Conservation (phyloP, 176 grass and related monocot genomes). For the Oryza nivara region DNA sequence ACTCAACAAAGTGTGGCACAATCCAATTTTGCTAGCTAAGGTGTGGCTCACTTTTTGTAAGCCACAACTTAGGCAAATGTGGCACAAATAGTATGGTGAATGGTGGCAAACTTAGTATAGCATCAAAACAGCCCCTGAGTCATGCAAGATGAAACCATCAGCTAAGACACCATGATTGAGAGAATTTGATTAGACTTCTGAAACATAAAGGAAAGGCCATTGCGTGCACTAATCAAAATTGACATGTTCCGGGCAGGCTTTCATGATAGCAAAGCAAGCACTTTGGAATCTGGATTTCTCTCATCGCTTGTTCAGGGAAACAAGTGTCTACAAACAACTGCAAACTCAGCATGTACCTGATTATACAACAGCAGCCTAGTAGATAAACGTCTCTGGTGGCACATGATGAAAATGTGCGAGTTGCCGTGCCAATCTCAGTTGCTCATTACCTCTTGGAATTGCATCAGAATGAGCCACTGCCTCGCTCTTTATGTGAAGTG, state of each 20-base stretch:
- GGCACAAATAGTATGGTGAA: no score
- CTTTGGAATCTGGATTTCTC: slow-evolving; percentile 42
- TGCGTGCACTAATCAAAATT: slow-evolving; percentile 30
- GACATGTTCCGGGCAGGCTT: slow-evolving; percentile 32
- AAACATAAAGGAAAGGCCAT: neutral
- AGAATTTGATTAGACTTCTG: neutral
- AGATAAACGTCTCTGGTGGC: slow-evolving; percentile 24
- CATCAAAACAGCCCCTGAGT: neutral
- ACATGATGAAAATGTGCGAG: neutral
- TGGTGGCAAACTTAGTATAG: no score
- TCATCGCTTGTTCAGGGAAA: slow-evolving; percentile 31
- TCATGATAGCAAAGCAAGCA: slow-evolving; percentile 35
- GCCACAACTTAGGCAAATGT: no score
- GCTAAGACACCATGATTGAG: neutral
- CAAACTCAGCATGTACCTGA: slow-evolving; percentile 32
- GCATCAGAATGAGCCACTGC: neutral
- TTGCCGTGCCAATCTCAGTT: neutral
- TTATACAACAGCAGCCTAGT: slow-evolving; percentile 41
- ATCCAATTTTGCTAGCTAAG: no score
- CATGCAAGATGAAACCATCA: neutral
- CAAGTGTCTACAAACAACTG: slow-evolving; percentile 6
- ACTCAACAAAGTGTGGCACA: no score
- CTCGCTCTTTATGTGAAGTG: neutral
- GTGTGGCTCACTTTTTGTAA: no score
- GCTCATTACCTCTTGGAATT: neutral